These are phyloP conservation scores for Typha latifolia DNA, from an alignment of 176 grass and related monocot species.

Conservation along the genomic window DNA sequence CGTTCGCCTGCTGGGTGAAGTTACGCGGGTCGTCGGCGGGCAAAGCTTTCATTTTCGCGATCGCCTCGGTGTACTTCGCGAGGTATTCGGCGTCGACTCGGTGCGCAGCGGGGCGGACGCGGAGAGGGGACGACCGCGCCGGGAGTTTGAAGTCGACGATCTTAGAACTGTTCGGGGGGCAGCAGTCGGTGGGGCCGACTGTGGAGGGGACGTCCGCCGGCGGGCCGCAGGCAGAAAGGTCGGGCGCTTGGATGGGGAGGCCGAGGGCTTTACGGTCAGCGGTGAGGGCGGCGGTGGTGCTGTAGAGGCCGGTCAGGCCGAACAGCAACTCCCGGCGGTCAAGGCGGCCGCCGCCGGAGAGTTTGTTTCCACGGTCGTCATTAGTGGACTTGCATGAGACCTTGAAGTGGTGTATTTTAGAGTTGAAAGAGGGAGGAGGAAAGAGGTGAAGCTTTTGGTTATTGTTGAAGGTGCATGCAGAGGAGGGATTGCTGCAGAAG, in stretches of 20 bases:
- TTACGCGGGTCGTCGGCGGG: slow-evolving; percentile 67
- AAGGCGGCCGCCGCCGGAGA: not conserved
- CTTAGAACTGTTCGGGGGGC: slow-evolving; percentile 17
- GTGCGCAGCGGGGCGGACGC: slow-evolving; percentile 61
- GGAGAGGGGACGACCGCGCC: slow-evolving; percentile 20
- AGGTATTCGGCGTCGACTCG: slow-evolving; percentile 29
- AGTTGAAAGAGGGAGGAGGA: not conserved
- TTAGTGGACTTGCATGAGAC: slow-evolving; percentile 22
- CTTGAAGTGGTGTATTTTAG: not conserved
- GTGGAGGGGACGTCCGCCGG: slow-evolving; percentile 19
- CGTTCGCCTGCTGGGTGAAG: slow-evolving; percentile 55
- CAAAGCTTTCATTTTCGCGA: slow-evolving; percentile 56
- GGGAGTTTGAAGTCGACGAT: slow-evolving; percentile 46
- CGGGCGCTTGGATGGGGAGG: slow-evolving; percentile 42
- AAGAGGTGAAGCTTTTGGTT: not conserved
- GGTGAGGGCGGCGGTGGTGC: slow-evolving; percentile 24
- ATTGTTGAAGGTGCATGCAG: slow-evolving; percentile 20
- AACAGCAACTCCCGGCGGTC: slow-evolving; percentile 57
- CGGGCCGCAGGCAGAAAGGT: slow-evolving; percentile 30
- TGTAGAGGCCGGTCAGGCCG: slow-evolving; percentile 32
- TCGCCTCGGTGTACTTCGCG: slow-evolving; percentile 44
- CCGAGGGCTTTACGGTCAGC: slow-evolving; percentile 13
- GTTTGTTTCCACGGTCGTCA: not conserved
- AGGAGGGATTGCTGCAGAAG: not conserved
- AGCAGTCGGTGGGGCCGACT: slow-evolving; percentile 25